Evolutionary conservation across 2,329 filamentous ascomycete genomes (phyloP).

Genomic region (Cercospora brassicicola): DNA sequence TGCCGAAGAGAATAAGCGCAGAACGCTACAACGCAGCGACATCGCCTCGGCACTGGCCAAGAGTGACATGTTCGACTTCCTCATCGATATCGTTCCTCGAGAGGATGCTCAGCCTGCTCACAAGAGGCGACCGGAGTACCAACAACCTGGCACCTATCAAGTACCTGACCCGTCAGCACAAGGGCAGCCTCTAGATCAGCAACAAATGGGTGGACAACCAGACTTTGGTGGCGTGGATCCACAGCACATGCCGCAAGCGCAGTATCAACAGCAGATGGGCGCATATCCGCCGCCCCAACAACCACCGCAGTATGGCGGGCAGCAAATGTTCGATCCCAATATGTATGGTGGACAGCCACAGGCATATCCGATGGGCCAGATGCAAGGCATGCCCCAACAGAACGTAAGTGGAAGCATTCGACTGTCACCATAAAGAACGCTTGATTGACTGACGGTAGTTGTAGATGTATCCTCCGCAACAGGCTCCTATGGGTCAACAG

Average conservation of each 20-base stretch:
- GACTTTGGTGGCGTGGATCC: conserved; percentile 40
- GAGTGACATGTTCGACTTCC: conserved; percentile 99
- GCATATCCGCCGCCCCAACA: conserved; percentile 86
- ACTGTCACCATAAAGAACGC: neutral
- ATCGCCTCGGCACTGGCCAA: conserved; percentile 95
- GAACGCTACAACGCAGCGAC: conserved; percentile 91
- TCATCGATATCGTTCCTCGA: conserved; percentile 96
- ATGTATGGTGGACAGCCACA: conserved; percentile 62
- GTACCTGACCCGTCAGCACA: conserved; percentile 53
- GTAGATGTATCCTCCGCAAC: conserved; percentile 30
- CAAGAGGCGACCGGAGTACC: conserved; percentile 60
- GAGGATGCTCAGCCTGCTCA: conserved; percentile 87
- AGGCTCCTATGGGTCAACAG: conserved; percentile 45
- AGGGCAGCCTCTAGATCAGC: conserved; percentile 37
- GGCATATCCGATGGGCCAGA: conserved; percentile 35
- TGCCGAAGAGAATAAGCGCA: conserved; percentile 96
- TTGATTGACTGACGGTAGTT: conserved; percentile 25
- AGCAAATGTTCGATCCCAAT: conserved; percentile 74
- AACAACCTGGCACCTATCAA: conserved; percentile 45
- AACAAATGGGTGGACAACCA: conserved; percentile 35
- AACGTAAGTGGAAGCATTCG: conserved; percentile 22
- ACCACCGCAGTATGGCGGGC: conserved; percentile 73
- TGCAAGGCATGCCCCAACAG: conserved; percentile 37
- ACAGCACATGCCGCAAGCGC: conserved; percentile 40
- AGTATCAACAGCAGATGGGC: conserved; percentile 72